Evolutionary conservation across 1,139 yeast genomes (phyloP), one percentile per base, ranked within the genome.

Genomic region (Oligophagozyma castellii): DNA sequence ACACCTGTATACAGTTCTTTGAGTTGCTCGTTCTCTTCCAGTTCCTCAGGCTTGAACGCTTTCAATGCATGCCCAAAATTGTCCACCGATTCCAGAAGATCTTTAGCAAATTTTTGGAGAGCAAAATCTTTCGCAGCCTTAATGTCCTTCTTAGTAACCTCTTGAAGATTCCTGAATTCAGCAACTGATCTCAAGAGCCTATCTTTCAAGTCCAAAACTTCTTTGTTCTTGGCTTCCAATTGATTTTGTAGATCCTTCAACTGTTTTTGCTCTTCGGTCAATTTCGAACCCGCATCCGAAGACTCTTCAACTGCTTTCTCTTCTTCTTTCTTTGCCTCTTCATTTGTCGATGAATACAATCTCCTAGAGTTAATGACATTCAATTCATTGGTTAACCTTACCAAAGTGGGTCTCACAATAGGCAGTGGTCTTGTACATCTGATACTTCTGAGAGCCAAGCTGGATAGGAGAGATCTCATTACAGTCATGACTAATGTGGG

Each of bases 151-250:
- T 78, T 78, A 39, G 95, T 83, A 27, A 89, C 74, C 48, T 80
- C 92, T 63, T 86, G 95, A 45, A 86, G 65, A 60, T 80, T 83
- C 49, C 94, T 75, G 74, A 83, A 86, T 55, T 86, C 95, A 14
- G 95, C 95, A 33, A 83, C 67, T 18, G 93, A 71, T 46, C 93
- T 72, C 36, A 83, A 67, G 50, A 79, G 76, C 45, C 75, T 74
- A 56, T 83, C 92, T 58, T 81, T 83, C 63, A 79, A 62, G 44
- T 76, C 80, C 16, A 84, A 89, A 38, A 68, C 65, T 39, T 83
- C 94, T 53, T 79, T 80, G 49, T 76, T 86, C 56, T 80, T 81
- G 38, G 65, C 64, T 24, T 59, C 65, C 39, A 71, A 62, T 51
- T 77, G 73, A 22, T 60, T 61, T 51, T 70, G 60, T 39, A 75